A percentile compares a stretch with the other conserved stretches of the same genome.
These are phyloP conservation scores for Microbotryum silenes-acaulis DNA, from an alignment of 1,284 basidiomycete genomes.

Conservation along the genomic window DNA sequence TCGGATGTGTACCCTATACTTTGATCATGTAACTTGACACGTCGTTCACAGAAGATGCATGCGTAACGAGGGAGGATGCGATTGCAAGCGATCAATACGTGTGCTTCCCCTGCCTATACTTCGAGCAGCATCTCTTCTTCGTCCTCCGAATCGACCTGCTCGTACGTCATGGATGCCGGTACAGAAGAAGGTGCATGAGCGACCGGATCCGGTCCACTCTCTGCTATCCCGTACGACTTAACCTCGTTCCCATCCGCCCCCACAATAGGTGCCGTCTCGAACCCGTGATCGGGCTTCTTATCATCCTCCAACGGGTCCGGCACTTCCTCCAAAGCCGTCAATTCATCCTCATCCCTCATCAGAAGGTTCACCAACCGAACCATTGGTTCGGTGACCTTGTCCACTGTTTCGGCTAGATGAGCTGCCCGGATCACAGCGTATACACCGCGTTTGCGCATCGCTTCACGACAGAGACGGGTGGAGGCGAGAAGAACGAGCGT, in stretches of 20 bases:
- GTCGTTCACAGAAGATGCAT: too few species aligned
- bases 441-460: constrained; percentile 68
- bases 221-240: not conserved
- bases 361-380: constrained; percentile 66
- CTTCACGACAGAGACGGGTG: constrained; percentile 76
- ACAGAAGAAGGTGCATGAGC: too few species aligned
- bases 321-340: constrained; percentile 43
- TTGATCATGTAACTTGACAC: not conserved
- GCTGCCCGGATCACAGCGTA: constrained; percentile 77
- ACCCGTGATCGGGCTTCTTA: too few species aligned
- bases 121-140: constrained; percentile 34
- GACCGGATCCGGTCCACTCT: too few species aligned
- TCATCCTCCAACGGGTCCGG: too few species aligned
- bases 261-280: constrained; percentile 2
- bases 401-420: constrained; percentile 71
- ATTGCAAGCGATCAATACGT: too few species aligned
- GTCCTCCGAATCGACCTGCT: constrained; percentile 21
- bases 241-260: constrained; percentile 12
- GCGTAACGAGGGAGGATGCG: too few species aligned
- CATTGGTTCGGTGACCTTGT: constrained; percentile 61
- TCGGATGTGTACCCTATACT: constrained; percentile 27
- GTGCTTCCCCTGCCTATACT: constrained; percentile 7
- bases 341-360: constrained; percentile 59
- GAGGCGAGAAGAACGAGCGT: constrained; percentile 81
- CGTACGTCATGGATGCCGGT: too few species aligned